phyloP scores from a whole-genome alignment of 2,329 filamentous ascomycete species.

The Cercospora berteroae region DNA sequence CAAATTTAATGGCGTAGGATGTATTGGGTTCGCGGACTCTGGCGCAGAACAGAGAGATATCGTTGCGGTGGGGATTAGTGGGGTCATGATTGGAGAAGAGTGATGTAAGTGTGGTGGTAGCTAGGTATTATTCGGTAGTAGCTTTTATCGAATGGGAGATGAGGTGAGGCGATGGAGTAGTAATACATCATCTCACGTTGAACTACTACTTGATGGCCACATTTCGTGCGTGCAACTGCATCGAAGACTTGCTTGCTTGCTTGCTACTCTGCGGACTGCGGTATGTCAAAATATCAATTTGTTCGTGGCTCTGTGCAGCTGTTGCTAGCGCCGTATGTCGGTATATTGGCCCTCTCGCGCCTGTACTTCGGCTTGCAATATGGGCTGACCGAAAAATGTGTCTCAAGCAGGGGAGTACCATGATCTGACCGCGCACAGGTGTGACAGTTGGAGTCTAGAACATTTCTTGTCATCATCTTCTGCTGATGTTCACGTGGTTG shows the following conservation, averaged over 20 bases:
- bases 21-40: neutral
- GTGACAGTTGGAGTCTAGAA: neutral
- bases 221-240: no score
- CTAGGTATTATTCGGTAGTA: neutral
- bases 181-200: neutral
- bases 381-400: neutral
- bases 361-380: neutral
- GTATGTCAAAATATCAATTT: neutral
- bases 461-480: neutral
- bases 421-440: neutral
- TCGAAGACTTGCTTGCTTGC: neutral
- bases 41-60: neutral
- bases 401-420: neutral
- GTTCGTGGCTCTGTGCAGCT: neutral
- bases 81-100: neutral
- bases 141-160: neutral
- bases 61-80: neutral
- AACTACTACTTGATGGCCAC: neutral
- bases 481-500: neutral
- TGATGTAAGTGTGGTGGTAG: neutral
- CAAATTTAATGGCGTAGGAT: conserved; percentile 1
- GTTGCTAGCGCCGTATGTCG: neutral
- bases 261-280: neutral
- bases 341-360: neutral
- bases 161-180: neutral